Conservation (phyloP, 2,329 filamentous ascomycete species). For the Trichoderma oligosporum region DNA sequence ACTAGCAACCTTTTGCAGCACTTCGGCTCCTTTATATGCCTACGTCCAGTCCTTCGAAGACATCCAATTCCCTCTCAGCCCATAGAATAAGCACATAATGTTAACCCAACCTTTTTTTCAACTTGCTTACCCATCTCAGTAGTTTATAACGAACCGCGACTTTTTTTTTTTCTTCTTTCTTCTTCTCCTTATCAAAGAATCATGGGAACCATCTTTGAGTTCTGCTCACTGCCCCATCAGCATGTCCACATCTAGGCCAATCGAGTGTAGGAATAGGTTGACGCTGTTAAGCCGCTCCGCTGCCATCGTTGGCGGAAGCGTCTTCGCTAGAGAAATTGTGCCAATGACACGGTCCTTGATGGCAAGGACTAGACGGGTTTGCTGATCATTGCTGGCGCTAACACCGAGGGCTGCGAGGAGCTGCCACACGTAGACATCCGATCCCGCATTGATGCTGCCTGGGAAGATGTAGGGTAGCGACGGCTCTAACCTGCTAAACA, state of each 20-base stretch:
- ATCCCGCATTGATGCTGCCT: constrained; percentile 79
- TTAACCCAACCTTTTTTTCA: constrained; percentile 14
- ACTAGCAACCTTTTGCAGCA: constrained; percentile 8
- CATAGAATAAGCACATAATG: constrained; percentile 4
- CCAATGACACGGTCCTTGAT: constrained; percentile 99
- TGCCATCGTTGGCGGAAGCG: constrained; percentile 80
- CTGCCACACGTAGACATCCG: constrained; percentile 97
- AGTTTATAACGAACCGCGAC: background rate
- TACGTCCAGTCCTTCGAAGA: constrained; percentile 7
- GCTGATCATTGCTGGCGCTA: constrained; percentile 87
- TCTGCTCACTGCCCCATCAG: constrained; percentile 41
- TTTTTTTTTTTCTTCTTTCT: background rate
- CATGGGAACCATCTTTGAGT: background rate
- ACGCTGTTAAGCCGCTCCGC: constrained; percentile 83
- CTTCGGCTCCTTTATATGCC: background rate
- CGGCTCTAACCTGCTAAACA: constrained; percentile 86
- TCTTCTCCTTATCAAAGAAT: background rate
- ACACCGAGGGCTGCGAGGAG: constrained; percentile 94
- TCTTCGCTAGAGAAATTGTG: constrained; percentile 84
- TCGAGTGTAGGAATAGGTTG: constrained; percentile 97
- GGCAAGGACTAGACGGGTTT: constrained; percentile 87
- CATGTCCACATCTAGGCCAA: constrained; percentile 92
- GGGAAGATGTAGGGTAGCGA: constrained; percentile 85
- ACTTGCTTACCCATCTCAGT: background rate
- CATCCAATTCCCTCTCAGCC: background rate